phyloP scores from a whole-genome alignment of 371 early-diverging fungal species.

The Syncephalastrum monosporum region DNA sequence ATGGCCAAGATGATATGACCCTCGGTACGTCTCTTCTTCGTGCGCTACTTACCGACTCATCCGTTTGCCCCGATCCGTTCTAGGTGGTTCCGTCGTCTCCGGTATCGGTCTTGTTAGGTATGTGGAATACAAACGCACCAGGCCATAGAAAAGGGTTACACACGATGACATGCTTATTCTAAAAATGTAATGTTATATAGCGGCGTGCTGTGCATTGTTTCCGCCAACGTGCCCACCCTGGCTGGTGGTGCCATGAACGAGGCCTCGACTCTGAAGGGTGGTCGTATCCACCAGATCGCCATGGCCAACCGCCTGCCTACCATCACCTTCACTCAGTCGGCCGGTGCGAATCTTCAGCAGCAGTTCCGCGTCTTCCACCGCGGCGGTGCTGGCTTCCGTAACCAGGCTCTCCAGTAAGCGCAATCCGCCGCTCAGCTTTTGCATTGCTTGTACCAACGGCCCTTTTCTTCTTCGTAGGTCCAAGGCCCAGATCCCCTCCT shows the following conservation, averaged over 20 bases:
- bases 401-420: slow-evolving; percentile 58
- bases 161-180: neutral
- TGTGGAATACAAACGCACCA: neutral
- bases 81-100: slow-evolving; percentile 65
- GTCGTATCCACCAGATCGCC: slow-evolving; percentile 58
- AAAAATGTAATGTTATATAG: slow-evolving; percentile 23
- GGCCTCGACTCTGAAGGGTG: slow-evolving; percentile 51
- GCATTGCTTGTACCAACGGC: neutral
- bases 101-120: slow-evolving; percentile 77
- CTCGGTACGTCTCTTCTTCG: slow-evolving; percentile 26
- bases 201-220: slow-evolving; percentile 66
- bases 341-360: slow-evolving; percentile 74
- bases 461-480: slow-evolving; percentile 41
- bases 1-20: slow-evolving; percentile 71
- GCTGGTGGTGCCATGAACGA: slow-evolving; percentile 73
- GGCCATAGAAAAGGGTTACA: neutral
- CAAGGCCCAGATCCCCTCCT: slow-evolving; percentile 68
- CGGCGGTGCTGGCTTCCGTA: slow-evolving; percentile 70
- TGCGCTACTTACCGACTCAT: neutral
- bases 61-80: neutral
- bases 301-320: slow-evolving; percentile 63
- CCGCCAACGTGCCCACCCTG: slow-evolving; percentile 68
- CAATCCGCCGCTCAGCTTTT: neutral
- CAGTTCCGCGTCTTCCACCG: slow-evolving; percentile 74
- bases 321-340: slow-evolving; percentile 63